A percentile compares a stretch with the other conserved stretches of the same genome.
Conservation (phyloP, 495 filamentous ascomycete genomes). For the Podospora bellae-mahoneyi region DNA sequence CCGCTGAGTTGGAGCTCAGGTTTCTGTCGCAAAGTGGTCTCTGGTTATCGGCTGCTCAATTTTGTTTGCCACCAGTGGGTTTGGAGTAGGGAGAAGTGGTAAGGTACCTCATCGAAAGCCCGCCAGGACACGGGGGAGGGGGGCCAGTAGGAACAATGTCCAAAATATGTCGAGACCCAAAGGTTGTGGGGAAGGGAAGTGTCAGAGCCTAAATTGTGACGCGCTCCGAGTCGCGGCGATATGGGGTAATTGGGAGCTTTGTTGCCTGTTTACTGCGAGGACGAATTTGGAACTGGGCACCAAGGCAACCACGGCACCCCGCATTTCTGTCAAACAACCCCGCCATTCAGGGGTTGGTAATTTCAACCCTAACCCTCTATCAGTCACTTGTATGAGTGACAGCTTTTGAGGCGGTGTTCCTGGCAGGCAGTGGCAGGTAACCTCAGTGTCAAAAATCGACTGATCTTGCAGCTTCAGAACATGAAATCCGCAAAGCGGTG, state of each 20-base stretch:
- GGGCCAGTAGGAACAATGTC: neutral
- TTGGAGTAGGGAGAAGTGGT: neutral
- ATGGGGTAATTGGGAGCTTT: neutral
- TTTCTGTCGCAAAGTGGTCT: constrained; percentile 31
- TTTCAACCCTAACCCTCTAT: no score
- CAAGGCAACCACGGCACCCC: constrained; percentile 10
- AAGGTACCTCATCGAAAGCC: neutral
- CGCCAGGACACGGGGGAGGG: neutral
- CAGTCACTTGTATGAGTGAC: no score
- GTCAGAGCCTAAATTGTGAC: neutral
- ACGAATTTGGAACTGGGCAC: constrained; percentile 4
- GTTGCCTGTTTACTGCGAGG: neutral
- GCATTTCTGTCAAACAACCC: neutral
- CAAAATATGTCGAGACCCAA: neutral
- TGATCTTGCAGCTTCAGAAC: no score
- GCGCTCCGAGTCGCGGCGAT: neutral
- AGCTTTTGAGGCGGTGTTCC: no score
- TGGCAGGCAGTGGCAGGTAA: no score
- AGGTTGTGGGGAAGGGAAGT: constrained; percentile 1
- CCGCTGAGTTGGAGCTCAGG: constrained; percentile 33
- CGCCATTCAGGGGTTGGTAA: neutral
- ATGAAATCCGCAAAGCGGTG: no score
- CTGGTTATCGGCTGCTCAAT: constrained; percentile 10
- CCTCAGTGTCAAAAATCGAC: no score
- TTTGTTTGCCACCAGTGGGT: constrained; percentile 1